These are phyloP conservation scores for Globisporangium recalcitrans DNA, from an alignment of 352 stramenopile genomes.

Conservation along the genomic window DNA sequence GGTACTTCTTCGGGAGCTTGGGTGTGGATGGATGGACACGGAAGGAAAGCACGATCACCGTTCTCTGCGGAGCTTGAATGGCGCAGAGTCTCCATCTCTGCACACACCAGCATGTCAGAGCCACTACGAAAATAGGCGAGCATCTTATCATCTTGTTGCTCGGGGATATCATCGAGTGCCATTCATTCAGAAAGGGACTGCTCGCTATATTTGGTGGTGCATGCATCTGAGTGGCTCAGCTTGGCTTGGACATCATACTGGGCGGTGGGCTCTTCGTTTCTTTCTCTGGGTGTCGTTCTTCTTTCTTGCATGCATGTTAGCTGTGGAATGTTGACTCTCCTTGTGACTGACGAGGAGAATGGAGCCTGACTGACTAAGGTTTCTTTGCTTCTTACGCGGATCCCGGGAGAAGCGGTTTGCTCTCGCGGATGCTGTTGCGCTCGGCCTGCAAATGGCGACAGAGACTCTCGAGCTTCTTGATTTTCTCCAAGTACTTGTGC, in stretches of 20 bases:
- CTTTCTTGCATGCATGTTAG: not conserved
- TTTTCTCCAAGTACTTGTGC: constrained; percentile 71
- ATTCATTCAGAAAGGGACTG: not conserved
- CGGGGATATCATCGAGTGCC: not conserved
- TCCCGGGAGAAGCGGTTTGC: constrained; percentile 10
- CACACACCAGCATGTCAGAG: not conserved
- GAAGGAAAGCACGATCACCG: not conserved
- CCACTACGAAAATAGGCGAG: constrained; percentile 4
- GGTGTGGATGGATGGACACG: not conserved
- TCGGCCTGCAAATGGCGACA: constrained; percentile 81
- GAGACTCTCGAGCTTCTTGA: constrained; percentile 79
- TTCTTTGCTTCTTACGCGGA: constrained; percentile 7
- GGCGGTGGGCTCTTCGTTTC: not conserved
- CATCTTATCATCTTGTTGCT: not conserved
- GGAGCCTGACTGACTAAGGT: not conserved
- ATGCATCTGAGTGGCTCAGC: too few relatives aligned
- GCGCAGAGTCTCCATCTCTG: not conserved
- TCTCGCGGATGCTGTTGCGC: constrained; percentile 47
- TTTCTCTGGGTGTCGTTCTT: not conserved
- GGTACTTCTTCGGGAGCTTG: constrained; percentile 66
- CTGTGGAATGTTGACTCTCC: not conserved
- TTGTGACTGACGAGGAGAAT: not conserved
- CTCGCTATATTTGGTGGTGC: not conserved
- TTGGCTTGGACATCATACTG: not conserved
- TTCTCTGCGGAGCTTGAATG: not conserved